phyloP scores from a whole-genome alignment of 345 rosid species.

The Eucalyptus marginata region DNA sequence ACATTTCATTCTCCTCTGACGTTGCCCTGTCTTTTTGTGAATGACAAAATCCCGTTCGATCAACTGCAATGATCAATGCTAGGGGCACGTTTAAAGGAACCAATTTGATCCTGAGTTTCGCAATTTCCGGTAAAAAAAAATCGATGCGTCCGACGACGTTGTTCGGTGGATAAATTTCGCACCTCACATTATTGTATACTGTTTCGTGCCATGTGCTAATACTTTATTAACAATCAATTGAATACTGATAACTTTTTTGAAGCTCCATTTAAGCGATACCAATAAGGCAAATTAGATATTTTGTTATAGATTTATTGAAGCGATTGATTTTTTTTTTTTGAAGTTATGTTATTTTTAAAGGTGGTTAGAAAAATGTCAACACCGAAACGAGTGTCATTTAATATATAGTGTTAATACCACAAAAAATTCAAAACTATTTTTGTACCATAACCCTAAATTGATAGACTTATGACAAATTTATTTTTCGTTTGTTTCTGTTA shows the following conservation, averaged over 20 bases:
- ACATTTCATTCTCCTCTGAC: neutral
- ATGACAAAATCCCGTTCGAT: neutral
- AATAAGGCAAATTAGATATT: neutral
- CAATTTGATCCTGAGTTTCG: neutral
- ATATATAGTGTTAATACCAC: no score
- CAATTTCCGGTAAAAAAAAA: neutral
- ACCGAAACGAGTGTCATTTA: no score
- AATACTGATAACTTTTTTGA: neutral
- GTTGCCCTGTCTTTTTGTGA: neutral
- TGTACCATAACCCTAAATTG: accelerated
- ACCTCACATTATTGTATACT: accelerated
- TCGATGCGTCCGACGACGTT: neutral
- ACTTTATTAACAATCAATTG: no score
- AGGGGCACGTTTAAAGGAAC: neutral
- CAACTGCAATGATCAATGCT: neutral
- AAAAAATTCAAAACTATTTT: no score
- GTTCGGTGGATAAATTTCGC: neutral
- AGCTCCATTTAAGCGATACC: neutral
- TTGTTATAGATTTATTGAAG: no score
- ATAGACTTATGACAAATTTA: no score
- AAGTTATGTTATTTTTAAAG: no score
- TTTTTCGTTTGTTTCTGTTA: accelerated
- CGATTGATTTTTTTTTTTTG: neutral
- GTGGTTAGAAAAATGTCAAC: accelerated
- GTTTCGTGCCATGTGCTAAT: neutral